Evolutionary conservation across 208 protist species (phyloP), one percentile per base, ranked within the genome.

Genomic region (Leishmania mexicana): DNA sequence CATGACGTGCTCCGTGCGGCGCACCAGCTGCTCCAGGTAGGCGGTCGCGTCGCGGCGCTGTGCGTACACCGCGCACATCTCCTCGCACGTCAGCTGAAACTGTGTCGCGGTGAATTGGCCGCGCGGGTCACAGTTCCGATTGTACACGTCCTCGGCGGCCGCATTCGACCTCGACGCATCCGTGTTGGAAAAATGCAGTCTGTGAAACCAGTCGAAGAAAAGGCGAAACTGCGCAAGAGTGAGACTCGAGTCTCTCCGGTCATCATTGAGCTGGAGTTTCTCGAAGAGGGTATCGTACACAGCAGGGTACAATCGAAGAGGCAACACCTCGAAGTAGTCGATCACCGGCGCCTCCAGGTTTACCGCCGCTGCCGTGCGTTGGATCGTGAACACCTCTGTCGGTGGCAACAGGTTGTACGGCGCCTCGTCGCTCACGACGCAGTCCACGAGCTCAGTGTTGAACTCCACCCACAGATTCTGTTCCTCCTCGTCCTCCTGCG

Each of bases 201-300:
- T 58, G 79, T 92, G 89, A 67, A 98, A 94, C 92, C 93, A 98
- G 38, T 84, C 71, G 75, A 95, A 92, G 77, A 96, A 96, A 21
- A 89, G 45, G 67, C 86, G 84, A 75, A 98, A 98, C 79, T 90
- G 83, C 17, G 84, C 65, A 8, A 92, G 54, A 17, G 79, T 84
- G 31, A 90, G 72, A n/a, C 58, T 49, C 19, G 42, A 7, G 75
- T 35, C 28, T 64, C 28, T 64, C 58, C 57, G 75, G 47, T 80
- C 75, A 47, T 88, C 82, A 10, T 85, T 31, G 24, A 84, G 57
- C 35, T 71, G 51, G 8, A 85, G 83, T 15, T 80, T 79, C 7
- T 58, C 19, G 87, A 89, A 94, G 28, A 98, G 85, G 17, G 54
- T 85, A 70, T 90, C 82, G 82, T 92, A 95, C 24, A 96, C 85